Evolutionary conservation across 495 filamentous ascomycete species (phyloP), one percentile per base, ranked within the genome.

Genomic region (Neurospora terricola): DNA sequence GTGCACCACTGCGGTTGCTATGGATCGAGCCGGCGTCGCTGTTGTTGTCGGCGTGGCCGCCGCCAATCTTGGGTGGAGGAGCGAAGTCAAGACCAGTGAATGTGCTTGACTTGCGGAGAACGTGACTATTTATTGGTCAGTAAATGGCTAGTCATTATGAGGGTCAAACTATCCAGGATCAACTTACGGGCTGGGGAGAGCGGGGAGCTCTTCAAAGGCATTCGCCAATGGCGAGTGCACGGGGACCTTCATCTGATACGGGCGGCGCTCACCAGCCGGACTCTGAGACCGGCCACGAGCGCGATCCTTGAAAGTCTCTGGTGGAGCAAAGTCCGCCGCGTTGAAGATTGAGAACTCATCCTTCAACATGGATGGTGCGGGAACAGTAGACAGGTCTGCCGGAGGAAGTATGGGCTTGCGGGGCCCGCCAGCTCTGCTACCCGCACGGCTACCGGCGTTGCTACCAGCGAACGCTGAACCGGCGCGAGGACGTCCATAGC

Each of bases 81-180:
- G 94, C 94, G 81, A 99, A 99, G 83, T 98, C 96, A 38, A 99
- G 88, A 12, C 84, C 91, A 3, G 94, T 97, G 80, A 93, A 99
- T 5, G 94, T 93, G 75, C 91, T 88, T 4, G 94, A 97, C 80
- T 96, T 97, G 76, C 93, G 91, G 70, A 99, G 88, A 68, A 90
- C 81, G 82, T 98, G 92, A 23, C 93, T 96, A 74, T 16, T 69
- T 11, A 62, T 70, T 75, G 79, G 70, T 73, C 45, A 69, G 39
- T 36, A 68, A 38, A 18, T 16, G 43, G n/a, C 23, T 71, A n/a
- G 14, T 34, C 27, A 66, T 36, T 7, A 70, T 14, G 43, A 69
- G 72, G 40, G 39, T 38, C 73, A n/a, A 14, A 27, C 21, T 59
- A 27, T 59, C 11, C 21, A 27, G 40, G 27, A 18, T 70, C 7